A percentile compares a stretch with the other conserved stretches of the same genome.
Conservation (phyloP, 768 basidiomycete species). For the Boletus reticulatus region DNA sequence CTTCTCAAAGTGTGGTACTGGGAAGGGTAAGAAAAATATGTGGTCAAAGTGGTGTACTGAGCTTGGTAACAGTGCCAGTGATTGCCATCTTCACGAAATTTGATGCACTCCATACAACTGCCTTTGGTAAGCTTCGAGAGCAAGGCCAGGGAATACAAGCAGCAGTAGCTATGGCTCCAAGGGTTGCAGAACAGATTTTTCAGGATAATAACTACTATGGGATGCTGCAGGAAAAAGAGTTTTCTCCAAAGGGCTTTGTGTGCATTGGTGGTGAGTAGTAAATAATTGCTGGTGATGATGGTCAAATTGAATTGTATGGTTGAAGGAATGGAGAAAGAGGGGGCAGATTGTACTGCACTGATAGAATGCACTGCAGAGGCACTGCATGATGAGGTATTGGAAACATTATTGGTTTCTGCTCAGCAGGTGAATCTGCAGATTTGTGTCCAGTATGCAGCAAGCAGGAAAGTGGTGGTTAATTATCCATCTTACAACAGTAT, state of each 20-base stretch:
- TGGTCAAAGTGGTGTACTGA: background rate
- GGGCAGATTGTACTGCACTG: background rate
- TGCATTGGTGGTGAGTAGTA: background rate
- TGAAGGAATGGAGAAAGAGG: background rate
- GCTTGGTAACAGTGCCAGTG: constrained; percentile 32
- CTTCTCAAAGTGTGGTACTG: constrained; percentile 13
- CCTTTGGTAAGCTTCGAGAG: constrained; percentile 12
- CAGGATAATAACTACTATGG: background rate
- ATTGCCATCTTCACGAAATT: constrained; percentile 39
- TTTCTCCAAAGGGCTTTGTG: background rate
- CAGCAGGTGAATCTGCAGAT: background rate
- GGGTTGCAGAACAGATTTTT: constrained; percentile 10
- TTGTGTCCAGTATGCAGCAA: background rate
- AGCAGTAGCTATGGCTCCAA: constrained; percentile 5
- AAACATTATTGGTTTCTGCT: background rate
- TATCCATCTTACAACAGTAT: background rate
- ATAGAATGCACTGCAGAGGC: background rate
- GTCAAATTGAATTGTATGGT: too few species aligned
- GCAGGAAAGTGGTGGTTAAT: background rate
- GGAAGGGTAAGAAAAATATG: background rate
- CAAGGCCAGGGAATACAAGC: constrained; percentile 3
- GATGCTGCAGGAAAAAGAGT: background rate
- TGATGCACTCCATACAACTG: constrained; percentile 28
- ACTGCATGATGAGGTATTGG: constrained; percentile 1
- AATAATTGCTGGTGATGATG: background rate